A percentile compares a stretch with the other conserved stretches of the same genome.
Conservation (phyloP, 2,329 filamentous ascomycete species). For the Fusarium xylarioides region DNA sequence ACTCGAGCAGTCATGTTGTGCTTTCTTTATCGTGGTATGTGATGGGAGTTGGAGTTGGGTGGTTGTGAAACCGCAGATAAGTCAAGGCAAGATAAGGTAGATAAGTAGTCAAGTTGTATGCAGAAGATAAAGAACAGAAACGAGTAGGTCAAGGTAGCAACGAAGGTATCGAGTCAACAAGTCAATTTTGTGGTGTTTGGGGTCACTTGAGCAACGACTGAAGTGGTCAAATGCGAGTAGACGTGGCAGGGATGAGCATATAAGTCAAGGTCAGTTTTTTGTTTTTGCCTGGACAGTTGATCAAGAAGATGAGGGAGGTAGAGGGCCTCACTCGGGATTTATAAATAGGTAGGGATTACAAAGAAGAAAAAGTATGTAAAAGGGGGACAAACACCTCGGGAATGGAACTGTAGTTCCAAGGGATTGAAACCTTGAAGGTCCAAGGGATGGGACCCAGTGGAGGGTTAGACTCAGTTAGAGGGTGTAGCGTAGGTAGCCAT, state of each 20-base stretch:
- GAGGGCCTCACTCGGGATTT: conserved; percentile 23
- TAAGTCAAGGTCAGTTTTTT: conserved; percentile 16
- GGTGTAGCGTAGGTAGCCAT: background rate
- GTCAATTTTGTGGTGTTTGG: conserved; percentile 1
- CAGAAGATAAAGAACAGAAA: background rate
- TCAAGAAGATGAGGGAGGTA: background rate
- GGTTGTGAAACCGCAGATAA: conserved; percentile 8
- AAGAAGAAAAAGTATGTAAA: conserved; percentile 13
- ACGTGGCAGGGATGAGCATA: conserved; percentile 28
- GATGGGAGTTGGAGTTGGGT: background rate
- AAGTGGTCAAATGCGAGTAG: conserved; percentile 19
- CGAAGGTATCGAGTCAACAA: background rate
- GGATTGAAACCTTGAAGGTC: conserved; percentile 26
- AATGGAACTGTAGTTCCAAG: conserved; percentile 16
- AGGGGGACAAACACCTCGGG: conserved; percentile 20
- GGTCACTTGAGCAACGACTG: conserved; percentile 28
- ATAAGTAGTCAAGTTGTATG: background rate
- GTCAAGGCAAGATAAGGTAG: conserved; percentile 2
- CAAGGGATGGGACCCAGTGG: background rate
- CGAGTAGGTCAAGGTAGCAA: background rate
- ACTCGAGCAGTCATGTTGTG: conserved; percentile 40
- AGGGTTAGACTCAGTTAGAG: background rate
- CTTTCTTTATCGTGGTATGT: conserved; percentile 4
- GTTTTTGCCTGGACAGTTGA: conserved; percentile 15
- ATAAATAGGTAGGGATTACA: conserved; percentile 12